Evolutionary conservation across 2,329 filamentous ascomycete genomes (phyloP), one percentile per base, ranked within the genome.

Genomic region (Ophiostoma pallidulum): DNA sequence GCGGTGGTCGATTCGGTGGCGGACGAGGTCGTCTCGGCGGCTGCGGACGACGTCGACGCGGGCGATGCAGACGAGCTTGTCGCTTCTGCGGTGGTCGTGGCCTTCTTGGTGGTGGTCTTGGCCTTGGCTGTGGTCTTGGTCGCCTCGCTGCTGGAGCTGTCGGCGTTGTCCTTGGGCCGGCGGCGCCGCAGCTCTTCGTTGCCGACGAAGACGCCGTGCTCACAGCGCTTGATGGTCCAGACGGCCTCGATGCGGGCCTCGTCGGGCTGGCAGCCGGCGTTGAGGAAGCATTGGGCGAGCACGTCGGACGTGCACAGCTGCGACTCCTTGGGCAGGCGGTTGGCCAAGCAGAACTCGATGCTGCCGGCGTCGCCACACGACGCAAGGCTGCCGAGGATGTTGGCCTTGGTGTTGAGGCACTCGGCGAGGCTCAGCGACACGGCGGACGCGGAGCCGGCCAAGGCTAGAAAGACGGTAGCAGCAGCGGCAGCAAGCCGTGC

Each of bases 351-450:
- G 55, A 62, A 50, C 44, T 60, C 58, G 52, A 76, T 62, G 33
- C 65, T 62, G 48, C 59, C 61, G 48, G 59, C 57, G 55, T 72
- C 59, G 40, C 70, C 72, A 58, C 73, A 76, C 45, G 62, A 62
- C 13, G 71, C 62, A 33, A 61, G 58, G 14, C 49, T 52, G 40
- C 69, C 66, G 41, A 76, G 62, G 42, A 66, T 61, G 20, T 53
- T 47, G 52, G 65, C 62, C 53, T 66, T 60, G 45, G 58, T 51
- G 42, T 59, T 58, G 46, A 76, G 57, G 56, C 72, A 74, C 41
- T 45, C 49, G 32, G 47, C 41, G 14, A 44, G 47, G 38, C 26
- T 31, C 18, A 49, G 32, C 7, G 47, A 22, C 2, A 37, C 24
- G 8, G 24, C 5, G 6, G 24, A 28, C 10, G 45, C 40, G 12